Percentiles rank a stretch among this genome's conserved stretches.
phyloP scores from a whole-genome alignment of 2,329 filamentous ascomycete species.

The Daldinia sp. region DNA sequence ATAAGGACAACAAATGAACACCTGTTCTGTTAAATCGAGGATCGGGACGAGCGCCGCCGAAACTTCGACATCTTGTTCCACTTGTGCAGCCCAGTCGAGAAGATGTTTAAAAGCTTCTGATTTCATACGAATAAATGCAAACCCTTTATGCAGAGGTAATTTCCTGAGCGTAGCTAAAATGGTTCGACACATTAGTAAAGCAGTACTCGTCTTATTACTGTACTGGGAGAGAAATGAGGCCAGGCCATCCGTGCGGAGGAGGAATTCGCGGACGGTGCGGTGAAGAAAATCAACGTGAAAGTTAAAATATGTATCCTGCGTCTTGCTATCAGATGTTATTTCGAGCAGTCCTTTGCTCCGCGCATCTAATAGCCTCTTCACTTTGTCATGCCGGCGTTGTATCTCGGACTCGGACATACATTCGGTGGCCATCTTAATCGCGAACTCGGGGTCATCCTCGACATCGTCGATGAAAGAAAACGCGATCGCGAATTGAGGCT shows the following conservation, averaged over 20 bases:
- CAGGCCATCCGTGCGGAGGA: not conserved
- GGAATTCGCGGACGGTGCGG: slow-evolving; percentile 10
- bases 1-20: too few relatives aligned
- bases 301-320: too few relatives aligned
- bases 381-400: not conserved
- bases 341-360: slow-evolving; percentile 11
- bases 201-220: not conserved
- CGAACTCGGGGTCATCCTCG: not conserved
- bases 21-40: not conserved
- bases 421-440: too few relatives aligned
- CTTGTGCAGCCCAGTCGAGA: not conserved
- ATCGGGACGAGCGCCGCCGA: not conserved
- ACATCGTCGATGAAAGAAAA: not conserved
- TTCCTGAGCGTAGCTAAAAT: not conserved
- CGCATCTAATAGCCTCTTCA: not conserved
- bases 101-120: not conserved
- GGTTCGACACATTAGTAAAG: not conserved
- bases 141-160: not conserved
- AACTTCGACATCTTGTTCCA: not conserved
- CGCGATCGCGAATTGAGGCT: not conserved
- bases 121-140: too few relatives aligned
- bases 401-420: not conserved
- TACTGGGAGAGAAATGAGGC: not conserved
- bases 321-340: too few relatives aligned
- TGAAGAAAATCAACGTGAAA: too few relatives aligned